A percentile compares a stretch with the other conserved stretches of the same genome.
phyloP scores from a whole-genome alignment of 176 grass and related monocot species.

The Oryza australiensis region DNA sequence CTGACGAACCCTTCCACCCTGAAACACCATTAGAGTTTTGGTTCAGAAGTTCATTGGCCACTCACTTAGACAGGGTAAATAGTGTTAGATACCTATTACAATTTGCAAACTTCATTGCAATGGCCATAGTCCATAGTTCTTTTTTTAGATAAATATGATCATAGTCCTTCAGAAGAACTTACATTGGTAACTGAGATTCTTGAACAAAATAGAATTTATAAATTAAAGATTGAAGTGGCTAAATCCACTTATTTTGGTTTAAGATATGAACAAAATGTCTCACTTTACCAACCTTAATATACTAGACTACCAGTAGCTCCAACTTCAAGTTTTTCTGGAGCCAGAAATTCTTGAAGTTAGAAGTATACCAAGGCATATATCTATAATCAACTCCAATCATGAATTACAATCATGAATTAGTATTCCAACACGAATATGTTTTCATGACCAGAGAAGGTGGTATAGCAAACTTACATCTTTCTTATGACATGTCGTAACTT shows the following conservation, averaged over 20 bases:
- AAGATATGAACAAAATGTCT: neutral
- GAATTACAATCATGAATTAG: neutral
- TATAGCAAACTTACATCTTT: conserved; percentile 61
- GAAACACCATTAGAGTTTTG: neutral
- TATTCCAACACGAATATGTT: neutral
- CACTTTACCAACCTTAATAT: neutral
- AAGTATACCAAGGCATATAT: neutral
- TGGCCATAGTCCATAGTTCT: too few relatives aligned
- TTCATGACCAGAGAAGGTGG: too few relatives aligned
- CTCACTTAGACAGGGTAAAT: neutral
- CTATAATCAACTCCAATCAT: neutral
- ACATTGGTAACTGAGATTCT: neutral
- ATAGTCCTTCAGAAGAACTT: too few relatives aligned
- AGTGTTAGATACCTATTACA: too few relatives aligned
- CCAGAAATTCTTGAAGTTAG: neutral
- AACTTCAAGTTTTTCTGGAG: neutral
- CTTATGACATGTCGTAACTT: conserved; percentile 18
- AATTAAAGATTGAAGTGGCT: neutral
- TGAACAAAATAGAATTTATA: neutral
- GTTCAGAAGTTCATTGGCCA: neutral
- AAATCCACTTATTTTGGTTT: neutral
- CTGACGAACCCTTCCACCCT: conserved; percentile 81
- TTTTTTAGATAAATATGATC: too few relatives aligned
- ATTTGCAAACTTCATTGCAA: too few relatives aligned
- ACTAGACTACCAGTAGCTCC: neutral